Conservation (phyloP, 2,329 filamentous ascomycete genomes). For the Monilinia fructigena region DNA sequence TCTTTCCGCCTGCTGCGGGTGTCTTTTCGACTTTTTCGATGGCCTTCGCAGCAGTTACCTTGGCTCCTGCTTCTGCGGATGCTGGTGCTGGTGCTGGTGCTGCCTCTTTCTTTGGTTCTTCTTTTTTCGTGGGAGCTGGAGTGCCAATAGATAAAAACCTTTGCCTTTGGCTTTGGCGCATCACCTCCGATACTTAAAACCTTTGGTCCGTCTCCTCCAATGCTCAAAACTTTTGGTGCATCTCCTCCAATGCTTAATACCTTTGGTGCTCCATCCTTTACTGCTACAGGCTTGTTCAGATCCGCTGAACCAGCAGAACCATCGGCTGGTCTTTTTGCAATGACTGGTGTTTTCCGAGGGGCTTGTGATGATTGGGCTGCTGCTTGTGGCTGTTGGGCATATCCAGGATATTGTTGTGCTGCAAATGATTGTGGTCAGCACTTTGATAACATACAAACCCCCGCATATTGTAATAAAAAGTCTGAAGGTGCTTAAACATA, state of each 20-base stretch:
- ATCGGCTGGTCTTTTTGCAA: slow-evolving; percentile 61
- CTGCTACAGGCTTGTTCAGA: slow-evolving; percentile 51
- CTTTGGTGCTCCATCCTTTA: slow-evolving; percentile 59
- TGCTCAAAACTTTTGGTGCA: slow-evolving; percentile 63
- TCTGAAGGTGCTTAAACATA: not conserved
- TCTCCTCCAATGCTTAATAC: slow-evolving; percentile 63
- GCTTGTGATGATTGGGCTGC: slow-evolving; percentile 43
- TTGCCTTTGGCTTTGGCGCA: slow-evolving; percentile 55
- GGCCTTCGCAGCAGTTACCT: slow-evolving; percentile 83
- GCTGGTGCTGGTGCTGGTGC: slow-evolving; percentile 29
- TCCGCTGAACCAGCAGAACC: slow-evolving; percentile 47
- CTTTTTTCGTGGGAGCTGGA: slow-evolving; percentile 48
- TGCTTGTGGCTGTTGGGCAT: slow-evolving; percentile 52
- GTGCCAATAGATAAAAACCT: slow-evolving; percentile 76
- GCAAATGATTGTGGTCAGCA: slow-evolving; percentile 9
- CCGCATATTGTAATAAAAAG: not conserved
- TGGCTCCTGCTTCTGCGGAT: slow-evolving; percentile 65
- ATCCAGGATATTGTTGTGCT: slow-evolving; percentile 53
- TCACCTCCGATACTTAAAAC: slow-evolving; percentile 63
- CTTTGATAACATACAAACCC: not conserved
- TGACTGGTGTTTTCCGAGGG: slow-evolving; percentile 54
- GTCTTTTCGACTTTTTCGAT: slow-evolving; percentile 89
- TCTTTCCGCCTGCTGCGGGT: slow-evolving; percentile 63
- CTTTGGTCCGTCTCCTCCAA: slow-evolving; percentile 58
- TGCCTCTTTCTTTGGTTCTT: slow-evolving; percentile 50